Percentiles rank a stretch among this genome's conserved stretches.
Evolutionary conservation across 768 basidiomycete species (phyloP).

Genomic region (Wakefieldia striispora): DNA sequence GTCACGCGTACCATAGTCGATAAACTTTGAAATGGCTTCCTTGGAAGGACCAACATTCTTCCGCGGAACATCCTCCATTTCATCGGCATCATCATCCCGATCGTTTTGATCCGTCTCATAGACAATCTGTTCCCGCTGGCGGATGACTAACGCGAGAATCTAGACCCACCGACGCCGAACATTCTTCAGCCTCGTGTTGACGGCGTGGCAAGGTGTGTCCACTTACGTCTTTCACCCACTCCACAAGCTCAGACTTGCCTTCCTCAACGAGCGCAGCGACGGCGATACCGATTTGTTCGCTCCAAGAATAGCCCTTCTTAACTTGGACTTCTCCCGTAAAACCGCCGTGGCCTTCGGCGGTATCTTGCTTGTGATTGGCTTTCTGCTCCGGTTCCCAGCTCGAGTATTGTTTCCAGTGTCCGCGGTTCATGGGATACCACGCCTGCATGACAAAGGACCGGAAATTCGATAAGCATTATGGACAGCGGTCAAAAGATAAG

Average conservation of each 20-base stretch:
- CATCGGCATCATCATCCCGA: conserved; percentile 37
- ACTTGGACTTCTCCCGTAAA: conserved; percentile 72
- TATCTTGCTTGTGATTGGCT: conserved; percentile 32
- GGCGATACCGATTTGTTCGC: conserved; percentile 85
- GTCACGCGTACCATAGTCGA: conserved; percentile 64
- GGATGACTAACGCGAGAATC: conserved; percentile 63
- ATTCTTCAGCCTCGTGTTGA: conserved; percentile 18
- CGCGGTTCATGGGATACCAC: conserved; percentile 87
- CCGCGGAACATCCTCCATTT: conserved; percentile 31
- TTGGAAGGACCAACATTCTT: conserved; percentile 49
- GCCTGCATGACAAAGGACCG: conserved; percentile 44
- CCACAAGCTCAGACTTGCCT: conserved; percentile 60
- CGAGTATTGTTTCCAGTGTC: conserved; percentile 82
- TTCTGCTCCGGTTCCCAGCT: conserved; percentile 64
- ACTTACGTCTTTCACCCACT: conserved; percentile 81
- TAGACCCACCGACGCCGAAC: conserved; percentile 27
- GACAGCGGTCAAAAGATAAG: conserved; percentile 19
- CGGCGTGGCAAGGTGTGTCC: conserved; percentile 16
- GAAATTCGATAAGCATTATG: conserved; percentile 19
- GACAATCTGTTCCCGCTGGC: conserved; percentile 56
- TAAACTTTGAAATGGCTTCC: conserved; percentile 66
- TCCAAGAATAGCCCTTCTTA: conserved; percentile 86
- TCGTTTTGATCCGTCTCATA: conserved; percentile 53
- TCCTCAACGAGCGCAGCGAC: conserved; percentile 71
- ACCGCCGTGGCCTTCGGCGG: conserved; percentile 35